Base-by-base conservation (phyloP, 495 filamentous ascomycete species). In the Lindgomyces ingoldianus region DNA sequence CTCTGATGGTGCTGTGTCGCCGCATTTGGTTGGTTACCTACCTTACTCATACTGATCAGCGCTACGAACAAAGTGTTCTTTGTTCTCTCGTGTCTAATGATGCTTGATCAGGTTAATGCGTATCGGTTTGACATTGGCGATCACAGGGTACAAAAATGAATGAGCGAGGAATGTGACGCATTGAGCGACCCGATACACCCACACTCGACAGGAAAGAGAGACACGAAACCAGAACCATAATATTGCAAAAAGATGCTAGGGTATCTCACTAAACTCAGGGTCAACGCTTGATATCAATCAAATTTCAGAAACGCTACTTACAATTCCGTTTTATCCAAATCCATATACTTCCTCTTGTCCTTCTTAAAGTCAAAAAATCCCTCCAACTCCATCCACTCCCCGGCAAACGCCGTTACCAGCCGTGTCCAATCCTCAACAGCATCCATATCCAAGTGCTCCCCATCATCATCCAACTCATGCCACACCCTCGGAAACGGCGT, bases 391-490 rank as follows among this genome's bases (percentile, higher is more conserved):
- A 98, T 86, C 91, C 91, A 98, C 75, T 96, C 95, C 0, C 86
- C 91, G 29, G 87, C 84, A 81, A 98, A 98, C 2, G 87, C 92
- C 4, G 88, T 88, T 18, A 91, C 74, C 16, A 98, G 83, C 64
- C 81, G 82, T 44, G 89, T 83, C 94, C 94, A 98, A 72, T 98
- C 94, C 72, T 91, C 84, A 30, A 93, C 86, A 0, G 91, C 96
- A 16, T 86, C 81, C 68, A 88, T 76, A 76, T 98, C 91, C 49
- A 98, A 72, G 78, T 98, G 91, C 60, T 87, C 88, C 0, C 83
- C 95, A 69, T 98, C 90, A 74, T 98, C 94, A 0, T 87, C 75
- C 70, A 89, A 83, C 2, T 80, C 85, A 73, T 98, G 94, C 94
- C 94, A 98, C 4, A 68, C 59, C 93, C 89, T 25, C 16, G 94